Base-by-base conservation (phyloP, 805 yeast genomes). In the Ogataea wickerhamii region DNA sequence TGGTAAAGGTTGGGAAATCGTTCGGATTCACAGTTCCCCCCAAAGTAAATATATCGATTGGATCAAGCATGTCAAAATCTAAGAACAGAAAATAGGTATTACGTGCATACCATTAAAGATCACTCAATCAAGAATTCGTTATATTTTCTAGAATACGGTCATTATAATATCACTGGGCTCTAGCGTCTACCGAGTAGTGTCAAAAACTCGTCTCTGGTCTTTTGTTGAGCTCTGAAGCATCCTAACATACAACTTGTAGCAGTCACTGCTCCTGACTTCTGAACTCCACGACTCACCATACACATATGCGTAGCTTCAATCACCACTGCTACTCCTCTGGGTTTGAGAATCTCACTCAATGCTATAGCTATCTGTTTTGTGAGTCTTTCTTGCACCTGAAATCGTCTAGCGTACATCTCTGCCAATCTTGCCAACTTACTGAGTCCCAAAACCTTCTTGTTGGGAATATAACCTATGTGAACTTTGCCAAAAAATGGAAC, bases 251-350 rank as follows among this genome's bases (percentile, higher is more conserved):
- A 91, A 55, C 96, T 86, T 14, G 98, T 93, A 23, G 88, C 80
- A 2, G 98, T 93, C 14, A 85, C 75, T 14, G 95, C 84, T 1
- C 98, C 97, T 0, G 96, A 79, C 64, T 93, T 93, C 63, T 93
- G 97, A 19, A 93, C 87, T 40, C 98, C 98, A 58, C 98, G 77
- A 61, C 95, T 87, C 19, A 91, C 98, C 98, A 93, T 93, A 63
- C 98, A 93, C 98, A 93, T 93, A 60, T 93, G 98, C 2, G 91
- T 78, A 14, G 97, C 97, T 64, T 93, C 98, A 55, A 93, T 88
- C 19, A 93, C 98, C 28, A 93, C 98, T 1, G 98, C 98, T 6
- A 93, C 98, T 45, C 98, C 98, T 55, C 89, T 76, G 13, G 98
- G 98, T 55, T 84, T 82, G 54, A 93, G 71, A 42, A 89, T 86